A percentile compares a stretch with the other conserved stretches of the same genome.
Conservation (phyloP, 2,329 filamentous ascomycete species). For the Diplodia scrobiculata region DNA sequence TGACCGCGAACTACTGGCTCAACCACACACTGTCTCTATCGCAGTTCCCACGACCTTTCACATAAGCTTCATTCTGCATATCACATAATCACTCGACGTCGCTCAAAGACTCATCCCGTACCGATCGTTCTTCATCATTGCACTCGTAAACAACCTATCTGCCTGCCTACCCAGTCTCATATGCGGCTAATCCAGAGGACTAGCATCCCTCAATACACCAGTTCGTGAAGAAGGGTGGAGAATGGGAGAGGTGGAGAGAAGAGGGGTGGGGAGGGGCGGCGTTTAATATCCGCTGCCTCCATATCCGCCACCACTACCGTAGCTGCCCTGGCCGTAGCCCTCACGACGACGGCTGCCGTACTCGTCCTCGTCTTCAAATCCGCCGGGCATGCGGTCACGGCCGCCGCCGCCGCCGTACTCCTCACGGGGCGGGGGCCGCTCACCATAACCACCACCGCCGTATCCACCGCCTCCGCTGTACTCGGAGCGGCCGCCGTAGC, state of each 20-base stretch:
- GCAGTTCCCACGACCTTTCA: too few species aligned
- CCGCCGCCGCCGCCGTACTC: constrained; percentile 30
- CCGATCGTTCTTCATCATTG: not conserved
- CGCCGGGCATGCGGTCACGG: constrained; percentile 20
- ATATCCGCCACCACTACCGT: not conserved
- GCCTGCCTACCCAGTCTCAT: not conserved
- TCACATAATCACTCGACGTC: too few species aligned
- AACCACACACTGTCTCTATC: too few species aligned
- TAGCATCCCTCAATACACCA: not conserved
- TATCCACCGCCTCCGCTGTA: constrained; percentile 11
- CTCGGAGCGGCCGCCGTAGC: constrained; percentile 6
- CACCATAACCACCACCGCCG: constrained; percentile 23
- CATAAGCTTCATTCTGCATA: too few species aligned
- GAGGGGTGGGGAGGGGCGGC: not conserved
- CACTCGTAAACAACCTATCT: not conserved
- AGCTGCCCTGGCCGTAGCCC: constrained; percentile 1
- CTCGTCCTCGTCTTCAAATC: constrained; percentile 28
- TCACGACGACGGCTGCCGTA: constrained; percentile 21
- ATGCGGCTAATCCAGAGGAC: not conserved
- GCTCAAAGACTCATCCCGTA: not conserved
- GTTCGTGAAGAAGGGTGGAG: not conserved
- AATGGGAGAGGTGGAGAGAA: not conserved
- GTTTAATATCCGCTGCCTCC: not conserved
- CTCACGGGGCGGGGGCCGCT: not conserved
- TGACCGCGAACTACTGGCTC: too few species aligned